These are phyloP conservation scores for Barnettozyma botsteinii DNA, from an alignment of 805 yeast genomes.

Conservation along the genomic window DNA sequence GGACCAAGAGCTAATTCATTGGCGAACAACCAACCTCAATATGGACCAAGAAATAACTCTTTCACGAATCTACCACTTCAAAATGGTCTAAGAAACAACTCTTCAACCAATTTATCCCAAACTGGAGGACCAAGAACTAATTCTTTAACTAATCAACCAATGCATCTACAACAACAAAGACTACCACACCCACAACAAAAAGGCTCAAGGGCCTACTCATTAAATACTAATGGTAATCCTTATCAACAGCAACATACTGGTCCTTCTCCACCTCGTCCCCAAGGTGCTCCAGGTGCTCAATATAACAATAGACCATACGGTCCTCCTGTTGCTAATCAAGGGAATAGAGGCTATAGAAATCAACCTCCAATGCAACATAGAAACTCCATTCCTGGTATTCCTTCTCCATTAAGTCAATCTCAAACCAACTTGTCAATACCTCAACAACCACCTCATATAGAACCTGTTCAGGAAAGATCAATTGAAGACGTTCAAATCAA, in stretches of 20 bases:
- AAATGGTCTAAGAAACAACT: not conserved
- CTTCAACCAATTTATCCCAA: not conserved
- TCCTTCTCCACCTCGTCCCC: not conserved
- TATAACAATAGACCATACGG: not conserved
- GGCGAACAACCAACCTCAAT: constrained; percentile 16
- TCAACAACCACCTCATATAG: constrained; percentile 8
- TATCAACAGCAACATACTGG: not conserved
- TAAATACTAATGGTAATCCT: constrained; percentile 1
- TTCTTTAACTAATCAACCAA: not conserved
- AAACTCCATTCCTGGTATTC: constrained; percentile 15
- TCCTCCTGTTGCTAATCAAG: not conserved
- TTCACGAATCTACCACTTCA: constrained; percentile 8
- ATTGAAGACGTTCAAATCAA: too few species aligned
- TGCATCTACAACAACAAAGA: constrained; percentile 2
- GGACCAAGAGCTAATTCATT: constrained; percentile 22
- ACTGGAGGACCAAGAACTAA: not conserved
- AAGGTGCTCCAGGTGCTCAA: not conserved
- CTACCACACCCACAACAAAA: not conserved
- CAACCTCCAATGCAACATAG: constrained; percentile 11
- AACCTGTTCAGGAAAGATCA: not conserved
- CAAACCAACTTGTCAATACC: constrained; percentile 1
- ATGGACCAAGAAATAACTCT: constrained; percentile 17
- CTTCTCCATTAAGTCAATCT: constrained; percentile 16
- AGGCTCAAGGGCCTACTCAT: constrained; percentile 1
- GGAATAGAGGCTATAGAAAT: not conserved